A percentile compares a stretch with the other conserved stretches of the same genome.
phyloP scores from a whole-genome alignment of 306 rosid genomes.

The Fagus crenata region DNA sequence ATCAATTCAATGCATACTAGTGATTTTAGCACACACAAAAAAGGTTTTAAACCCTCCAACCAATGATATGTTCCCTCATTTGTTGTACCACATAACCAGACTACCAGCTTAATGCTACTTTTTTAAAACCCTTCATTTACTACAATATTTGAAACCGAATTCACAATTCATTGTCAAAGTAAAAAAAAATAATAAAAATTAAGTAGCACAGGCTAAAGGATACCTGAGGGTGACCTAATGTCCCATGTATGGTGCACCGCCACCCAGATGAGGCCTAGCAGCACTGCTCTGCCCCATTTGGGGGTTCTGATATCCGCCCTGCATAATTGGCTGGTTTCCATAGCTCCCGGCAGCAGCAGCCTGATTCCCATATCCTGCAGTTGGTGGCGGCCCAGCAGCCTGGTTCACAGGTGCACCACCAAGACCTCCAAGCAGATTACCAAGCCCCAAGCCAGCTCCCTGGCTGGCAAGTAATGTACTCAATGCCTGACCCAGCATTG shows the following conservation, averaged over 20 bases:
- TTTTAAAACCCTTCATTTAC: neutral
- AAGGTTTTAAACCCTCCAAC: neutral
- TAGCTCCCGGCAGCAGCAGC: slow-evolving; percentile 40
- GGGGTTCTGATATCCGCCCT: slow-evolving; percentile 63
- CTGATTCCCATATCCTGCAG: slow-evolving; percentile 50
- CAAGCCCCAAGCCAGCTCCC: slow-evolving; percentile 64
- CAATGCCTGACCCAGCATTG: slow-evolving; percentile 60
- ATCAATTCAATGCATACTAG: neutral
- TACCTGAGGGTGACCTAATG: slow-evolving; percentile 54
- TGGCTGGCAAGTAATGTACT: slow-evolving; percentile 63
- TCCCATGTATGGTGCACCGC: slow-evolving; percentile 73
- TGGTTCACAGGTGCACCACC: slow-evolving; percentile 55
- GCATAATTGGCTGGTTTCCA: slow-evolving; percentile 64
- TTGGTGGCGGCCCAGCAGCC: slow-evolving; percentile 44
- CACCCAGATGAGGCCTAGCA: slow-evolving; percentile 66
- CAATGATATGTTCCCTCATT: neutral
- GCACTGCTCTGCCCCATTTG: slow-evolving; percentile 64
- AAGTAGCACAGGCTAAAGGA: neutral
- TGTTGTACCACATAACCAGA: neutral
- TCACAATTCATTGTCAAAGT: neutral
- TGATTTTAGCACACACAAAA: neutral
- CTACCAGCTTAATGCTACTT: neutral
- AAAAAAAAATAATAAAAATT: neutral
- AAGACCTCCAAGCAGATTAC: slow-evolving; percentile 65
- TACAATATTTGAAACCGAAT: neutral